A percentile compares a stretch with the other conserved stretches of the same genome.
phyloP scores from a whole-genome alignment of 2,329 filamentous ascomycete species.

The Samsoniella hepiali region DNA sequence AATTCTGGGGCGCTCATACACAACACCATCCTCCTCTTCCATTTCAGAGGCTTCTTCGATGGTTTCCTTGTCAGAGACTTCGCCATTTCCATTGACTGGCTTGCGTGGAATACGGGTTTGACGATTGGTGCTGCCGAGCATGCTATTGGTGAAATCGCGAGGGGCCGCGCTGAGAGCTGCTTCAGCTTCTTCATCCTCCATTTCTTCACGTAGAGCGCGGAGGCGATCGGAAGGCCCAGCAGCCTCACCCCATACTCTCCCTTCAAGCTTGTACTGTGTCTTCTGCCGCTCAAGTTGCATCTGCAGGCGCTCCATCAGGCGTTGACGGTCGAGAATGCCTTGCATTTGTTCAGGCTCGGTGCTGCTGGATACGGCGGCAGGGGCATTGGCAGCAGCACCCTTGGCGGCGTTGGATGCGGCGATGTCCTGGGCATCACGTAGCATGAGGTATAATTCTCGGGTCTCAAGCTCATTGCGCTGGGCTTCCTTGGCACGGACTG shows the following conservation, averaged over 20 bases:
- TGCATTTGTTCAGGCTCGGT: constrained; percentile 75
- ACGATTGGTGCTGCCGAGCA: constrained; percentile 69
- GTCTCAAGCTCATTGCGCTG: constrained; percentile 96
- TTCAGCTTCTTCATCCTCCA: constrained; percentile 69
- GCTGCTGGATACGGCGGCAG: constrained; percentile 48
- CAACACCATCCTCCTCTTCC: constrained; percentile 52
- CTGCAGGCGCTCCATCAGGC: constrained; percentile 88
- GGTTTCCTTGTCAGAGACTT: constrained; percentile 40
- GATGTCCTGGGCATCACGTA: constrained; percentile 93
- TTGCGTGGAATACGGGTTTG: constrained; percentile 55
- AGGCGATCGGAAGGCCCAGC: constrained; percentile 87
- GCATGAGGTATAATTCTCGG: constrained; percentile 95
- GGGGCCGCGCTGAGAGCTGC: constrained; percentile 50
- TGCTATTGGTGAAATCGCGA: constrained; percentile 65
- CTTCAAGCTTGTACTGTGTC: constrained; percentile 95
- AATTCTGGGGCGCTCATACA: constrained; percentile 76
- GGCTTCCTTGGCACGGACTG: constrained; percentile 81
- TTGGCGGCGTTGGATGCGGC: constrained; percentile 78
- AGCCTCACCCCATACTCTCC: constrained; percentile 80
- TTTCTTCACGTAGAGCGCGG: constrained; percentile 87
- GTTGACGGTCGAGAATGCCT: constrained; percentile 89
- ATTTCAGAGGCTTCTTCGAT: constrained; percentile 51
- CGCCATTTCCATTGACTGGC: constrained; percentile 46
- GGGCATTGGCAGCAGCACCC: constrained; percentile 40
- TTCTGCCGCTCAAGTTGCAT: constrained; percentile 96